Evolutionary conservation across 176 grass and related monocot species (phyloP).

Genomic region (Pontederia paniculata): DNA sequence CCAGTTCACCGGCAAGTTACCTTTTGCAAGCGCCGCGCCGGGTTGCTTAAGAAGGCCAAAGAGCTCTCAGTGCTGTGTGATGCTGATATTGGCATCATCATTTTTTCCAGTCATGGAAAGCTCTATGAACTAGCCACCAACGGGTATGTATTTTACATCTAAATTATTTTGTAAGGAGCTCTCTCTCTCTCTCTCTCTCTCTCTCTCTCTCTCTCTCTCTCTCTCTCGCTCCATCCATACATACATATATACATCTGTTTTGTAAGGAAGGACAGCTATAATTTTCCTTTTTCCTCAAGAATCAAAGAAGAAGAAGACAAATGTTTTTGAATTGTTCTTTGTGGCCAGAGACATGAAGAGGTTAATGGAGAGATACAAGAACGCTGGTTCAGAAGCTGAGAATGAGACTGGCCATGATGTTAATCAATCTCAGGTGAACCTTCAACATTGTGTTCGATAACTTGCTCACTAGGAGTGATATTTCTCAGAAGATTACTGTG

Average conservation of each 20-base stretch:
- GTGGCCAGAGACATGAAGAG: constrained; percentile 50
- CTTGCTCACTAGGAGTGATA: too few species aligned
- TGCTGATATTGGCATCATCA: neutral
- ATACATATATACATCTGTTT: too few species aligned
- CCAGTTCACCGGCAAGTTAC: neutral
- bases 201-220: too few species aligned
- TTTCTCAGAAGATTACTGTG: too few species aligned
- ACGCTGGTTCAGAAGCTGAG: constrained; percentile 35
- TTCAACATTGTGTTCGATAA: too few species aligned
- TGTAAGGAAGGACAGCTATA: too few species aligned
- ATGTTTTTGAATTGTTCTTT: neutral
- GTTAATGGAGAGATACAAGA: constrained; percentile 87
- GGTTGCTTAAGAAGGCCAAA: neutral
- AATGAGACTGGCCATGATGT: constrained; percentile 5
- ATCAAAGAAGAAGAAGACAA: neutral
- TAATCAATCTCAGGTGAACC: constrained; percentile 15
- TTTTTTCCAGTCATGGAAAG: constrained; percentile 81
- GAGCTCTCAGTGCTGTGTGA: neutral
- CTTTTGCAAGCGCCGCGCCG: neutral
- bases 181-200: too few species aligned
- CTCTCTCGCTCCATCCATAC: neutral
- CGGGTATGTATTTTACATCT: neutral
- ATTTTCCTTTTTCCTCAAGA: neutral
- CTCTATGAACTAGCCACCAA: constrained; percentile 22
- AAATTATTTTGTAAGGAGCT: neutral